Percentiles rank a stretch among this genome's conserved stretches.
Evolutionary conservation across 371 early-diverging fungal genomes (phyloP).

Genomic region (Mortierella sp.): DNA sequence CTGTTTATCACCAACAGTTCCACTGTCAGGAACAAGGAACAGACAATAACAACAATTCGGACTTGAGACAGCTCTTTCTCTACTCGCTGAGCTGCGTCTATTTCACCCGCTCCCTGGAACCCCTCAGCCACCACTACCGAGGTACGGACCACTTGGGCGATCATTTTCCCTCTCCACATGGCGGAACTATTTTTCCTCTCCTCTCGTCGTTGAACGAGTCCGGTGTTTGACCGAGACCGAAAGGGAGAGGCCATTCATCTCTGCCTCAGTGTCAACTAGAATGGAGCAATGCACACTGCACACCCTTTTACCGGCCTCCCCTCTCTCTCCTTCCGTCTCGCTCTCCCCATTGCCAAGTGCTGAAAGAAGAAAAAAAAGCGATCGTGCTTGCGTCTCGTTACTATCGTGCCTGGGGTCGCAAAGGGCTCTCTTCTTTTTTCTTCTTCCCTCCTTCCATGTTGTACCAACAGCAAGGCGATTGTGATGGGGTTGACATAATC

Average conservation of each 20-base stretch:
- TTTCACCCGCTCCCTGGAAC: background rate
- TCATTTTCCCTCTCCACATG: background rate
- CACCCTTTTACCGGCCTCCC: background rate
- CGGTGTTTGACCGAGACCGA: background rate
- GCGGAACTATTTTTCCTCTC: slow-evolving; percentile 5
- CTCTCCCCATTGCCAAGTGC: background rate
- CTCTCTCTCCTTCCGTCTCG: background rate
- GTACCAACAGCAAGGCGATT: background rate
- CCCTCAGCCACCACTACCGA: background rate
- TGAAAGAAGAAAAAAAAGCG: background rate
- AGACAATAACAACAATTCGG: background rate
- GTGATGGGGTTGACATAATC: slow-evolving; percentile 1
- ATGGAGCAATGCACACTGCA: background rate
- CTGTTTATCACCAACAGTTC: background rate
- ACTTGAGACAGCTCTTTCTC: background rate
- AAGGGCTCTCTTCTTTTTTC: background rate
- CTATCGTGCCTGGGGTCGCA: background rate
- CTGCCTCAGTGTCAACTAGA: background rate
- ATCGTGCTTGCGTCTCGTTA: background rate
- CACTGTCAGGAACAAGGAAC: background rate
- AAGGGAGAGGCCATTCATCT: background rate
- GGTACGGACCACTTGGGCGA: background rate
- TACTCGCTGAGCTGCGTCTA: background rate
- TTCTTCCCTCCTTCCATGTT: background rate
- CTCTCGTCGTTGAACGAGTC: background rate